These are phyloP conservation scores for Lactarius vividus DNA, from an alignment of 768 basidiomycete species.

Conservation along the genomic window DNA sequence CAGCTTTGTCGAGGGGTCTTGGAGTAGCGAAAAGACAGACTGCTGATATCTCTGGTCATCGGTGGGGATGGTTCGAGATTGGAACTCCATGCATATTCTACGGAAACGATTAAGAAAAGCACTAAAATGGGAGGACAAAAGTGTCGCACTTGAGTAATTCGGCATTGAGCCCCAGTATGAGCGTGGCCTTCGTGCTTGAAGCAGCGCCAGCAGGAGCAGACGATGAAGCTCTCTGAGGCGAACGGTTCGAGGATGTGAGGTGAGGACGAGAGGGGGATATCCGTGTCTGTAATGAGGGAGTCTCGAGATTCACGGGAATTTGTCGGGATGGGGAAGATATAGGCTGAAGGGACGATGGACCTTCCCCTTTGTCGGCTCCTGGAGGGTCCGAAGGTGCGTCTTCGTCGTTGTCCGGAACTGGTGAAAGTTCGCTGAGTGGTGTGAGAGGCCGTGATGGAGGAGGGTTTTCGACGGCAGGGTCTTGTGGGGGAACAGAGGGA, in stretches of 20 bases:
- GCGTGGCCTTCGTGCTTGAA: slow-evolving; percentile 50
- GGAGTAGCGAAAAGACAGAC: slow-evolving; percentile 41
- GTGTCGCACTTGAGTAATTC: slow-evolving; percentile 62
- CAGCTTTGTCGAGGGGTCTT: slow-evolving; percentile 25
- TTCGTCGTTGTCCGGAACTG: slow-evolving; percentile 58
- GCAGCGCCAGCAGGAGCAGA: slow-evolving; percentile 3
- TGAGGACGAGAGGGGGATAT: slow-evolving; percentile 32
- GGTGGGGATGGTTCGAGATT: slow-evolving; percentile 46
- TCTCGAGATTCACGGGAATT: slow-evolving; percentile 13
- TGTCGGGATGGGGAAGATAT: slow-evolving; percentile 16
- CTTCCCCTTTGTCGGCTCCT: slow-evolving; percentile 28
- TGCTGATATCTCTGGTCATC: slow-evolving; percentile 53
- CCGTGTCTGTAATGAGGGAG: slow-evolving; percentile 19
- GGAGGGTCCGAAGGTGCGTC: slow-evolving; percentile 41
- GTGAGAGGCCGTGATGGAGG: slow-evolving; percentile 56
- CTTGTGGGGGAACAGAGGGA: slow-evolving; percentile 28
- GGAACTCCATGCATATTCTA: slow-evolving; percentile 63
- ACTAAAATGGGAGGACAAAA: background rate
- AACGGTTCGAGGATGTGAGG: slow-evolving; percentile 26
- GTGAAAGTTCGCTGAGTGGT: slow-evolving; percentile 75
- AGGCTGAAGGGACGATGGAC: slow-evolving; percentile 17
- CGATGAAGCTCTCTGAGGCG: slow-evolving; percentile 24
- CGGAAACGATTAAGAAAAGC: background rate
- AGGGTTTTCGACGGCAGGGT: slow-evolving; percentile 21
- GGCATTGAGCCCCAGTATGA: slow-evolving; percentile 63